These are phyloP conservation scores for Cenchrus americanus DNA, from an alignment of 176 grass and related monocot genomes.

Conservation along the genomic window DNA sequence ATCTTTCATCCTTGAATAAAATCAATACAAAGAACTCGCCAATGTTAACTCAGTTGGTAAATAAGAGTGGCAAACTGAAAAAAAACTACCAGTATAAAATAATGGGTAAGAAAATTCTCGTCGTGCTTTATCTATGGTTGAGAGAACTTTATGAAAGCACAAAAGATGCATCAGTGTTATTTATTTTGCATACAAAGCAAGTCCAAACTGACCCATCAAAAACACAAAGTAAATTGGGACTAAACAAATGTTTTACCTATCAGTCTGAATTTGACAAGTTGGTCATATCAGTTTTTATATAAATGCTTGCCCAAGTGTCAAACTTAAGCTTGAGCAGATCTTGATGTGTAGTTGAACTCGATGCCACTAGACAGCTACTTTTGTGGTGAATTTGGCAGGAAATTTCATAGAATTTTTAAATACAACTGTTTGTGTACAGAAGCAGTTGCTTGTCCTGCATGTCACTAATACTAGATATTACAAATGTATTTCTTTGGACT, in stretches of 20 bases:
- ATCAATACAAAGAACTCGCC: conserved; percentile 39
- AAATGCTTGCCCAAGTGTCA: not conserved
- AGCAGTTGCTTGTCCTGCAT: not conserved
- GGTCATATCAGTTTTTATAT: not conserved
- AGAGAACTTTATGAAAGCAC: not conserved
- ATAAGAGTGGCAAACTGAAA: conserved; percentile 42
- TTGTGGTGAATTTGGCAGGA: not conserved
- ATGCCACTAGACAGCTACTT: not conserved
- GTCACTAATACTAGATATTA: not conserved
- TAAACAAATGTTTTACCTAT: not conserved
- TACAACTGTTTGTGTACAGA: not conserved
- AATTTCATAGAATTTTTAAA: not conserved
- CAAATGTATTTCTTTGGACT: not conserved
- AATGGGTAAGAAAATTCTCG: conserved; percentile 12
- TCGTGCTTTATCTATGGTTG: not conserved
- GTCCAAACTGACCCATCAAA: not conserved
- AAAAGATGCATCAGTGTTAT: not conserved
- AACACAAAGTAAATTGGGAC: not conserved
- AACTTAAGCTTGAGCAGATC: not conserved
- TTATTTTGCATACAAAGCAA: not conserved
- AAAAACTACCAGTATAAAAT: conserved; percentile 22
- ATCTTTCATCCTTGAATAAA: conserved; percentile 80
- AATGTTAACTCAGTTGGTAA: conserved; percentile 43
- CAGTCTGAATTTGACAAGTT: not conserved
- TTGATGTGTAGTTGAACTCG: not conserved